Percentiles rank a stretch among this genome's conserved stretches.
Evolutionary conservation across 768 basidiomycete genomes (phyloP).

Genomic region (Pleurotus eryngii): DNA sequence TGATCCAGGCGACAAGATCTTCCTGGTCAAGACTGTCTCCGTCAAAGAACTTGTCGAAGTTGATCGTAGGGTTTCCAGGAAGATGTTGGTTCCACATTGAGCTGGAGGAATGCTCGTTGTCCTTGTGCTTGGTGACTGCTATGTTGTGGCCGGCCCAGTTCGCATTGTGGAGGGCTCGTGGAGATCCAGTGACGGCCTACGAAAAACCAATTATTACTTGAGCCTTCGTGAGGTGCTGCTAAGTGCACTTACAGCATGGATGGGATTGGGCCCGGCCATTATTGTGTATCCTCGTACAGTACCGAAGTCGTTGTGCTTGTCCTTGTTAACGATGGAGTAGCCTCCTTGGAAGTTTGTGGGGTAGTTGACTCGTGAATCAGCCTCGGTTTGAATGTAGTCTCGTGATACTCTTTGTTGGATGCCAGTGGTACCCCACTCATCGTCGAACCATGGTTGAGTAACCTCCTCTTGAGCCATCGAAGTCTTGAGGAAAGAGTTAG

Average conservation of each 20-base stretch:
- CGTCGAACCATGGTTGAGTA: constrained; percentile 53
- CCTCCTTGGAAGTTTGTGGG: constrained; percentile 55
- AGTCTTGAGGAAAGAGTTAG: constrained; percentile 55
- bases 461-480: constrained; percentile 48
- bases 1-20: constrained; percentile 68
- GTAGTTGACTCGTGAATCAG: constrained; percentile 47
- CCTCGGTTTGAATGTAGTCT: constrained; percentile 47
- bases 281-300: constrained; percentile 56
- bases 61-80: constrained; percentile 50
- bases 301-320: constrained; percentile 52
- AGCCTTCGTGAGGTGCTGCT: neutral
- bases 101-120: constrained; percentile 56
- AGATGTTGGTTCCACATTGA: constrained; percentile 63
- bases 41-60: constrained; percentile 63
- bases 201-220: neutral
- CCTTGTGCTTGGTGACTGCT: constrained; percentile 55
- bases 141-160: constrained; percentile 67
- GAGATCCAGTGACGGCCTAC: constrained; percentile 56
- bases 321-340: constrained; percentile 54
- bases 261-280: constrained; percentile 53
- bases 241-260: constrained; percentile 38
- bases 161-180: constrained; percentile 55
- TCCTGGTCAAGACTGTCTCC: constrained; percentile 61
- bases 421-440: constrained; percentile 57
- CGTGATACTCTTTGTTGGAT: constrained; percentile 50